These are phyloP conservation scores for Xylaria digitata DNA, from an alignment of 2,329 filamentous ascomycete genomes.

Conservation along the genomic window DNA sequence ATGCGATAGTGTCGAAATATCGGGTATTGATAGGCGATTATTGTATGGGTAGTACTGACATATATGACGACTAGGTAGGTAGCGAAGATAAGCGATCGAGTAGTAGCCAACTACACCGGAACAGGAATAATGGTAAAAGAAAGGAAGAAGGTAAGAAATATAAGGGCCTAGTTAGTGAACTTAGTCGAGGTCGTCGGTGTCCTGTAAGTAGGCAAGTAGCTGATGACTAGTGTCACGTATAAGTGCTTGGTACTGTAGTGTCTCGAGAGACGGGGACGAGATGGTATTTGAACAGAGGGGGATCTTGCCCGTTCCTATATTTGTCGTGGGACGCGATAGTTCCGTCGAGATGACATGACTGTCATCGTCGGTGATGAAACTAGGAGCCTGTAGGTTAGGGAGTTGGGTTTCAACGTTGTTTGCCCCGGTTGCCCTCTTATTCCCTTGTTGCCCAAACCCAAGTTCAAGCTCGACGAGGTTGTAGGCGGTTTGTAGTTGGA, in stretches of 20 bases:
- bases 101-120: not conserved
- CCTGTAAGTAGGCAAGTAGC: not conserved
- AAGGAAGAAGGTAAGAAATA: not conserved
- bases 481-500: not conserved
- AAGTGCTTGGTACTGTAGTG: constrained; percentile 3
- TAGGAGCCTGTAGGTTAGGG: not conserved
- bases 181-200: not conserved
- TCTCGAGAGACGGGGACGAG: constrained; percentile 1
- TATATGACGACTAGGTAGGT: not conserved
- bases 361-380: constrained; percentile 31
- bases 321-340: not conserved
- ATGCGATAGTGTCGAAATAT: not conserved
- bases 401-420: constrained; percentile 7
- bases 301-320: constrained; percentile 5
- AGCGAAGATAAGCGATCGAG: not conserved
- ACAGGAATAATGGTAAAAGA: not conserved
- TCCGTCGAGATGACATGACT: constrained; percentile 6
- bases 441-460: constrained; percentile 17
- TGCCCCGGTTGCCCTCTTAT: not conserved
- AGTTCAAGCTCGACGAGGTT: constrained; percentile 12
- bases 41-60: not conserved
- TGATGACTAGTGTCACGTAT: constrained; percentile 7
- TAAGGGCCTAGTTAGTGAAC: not conserved
- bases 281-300: not conserved
- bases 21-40: not conserved